These are phyloP conservation scores for Candida qinlingensis DNA, from an alignment of 805 yeast species.

Conservation along the genomic window DNA sequence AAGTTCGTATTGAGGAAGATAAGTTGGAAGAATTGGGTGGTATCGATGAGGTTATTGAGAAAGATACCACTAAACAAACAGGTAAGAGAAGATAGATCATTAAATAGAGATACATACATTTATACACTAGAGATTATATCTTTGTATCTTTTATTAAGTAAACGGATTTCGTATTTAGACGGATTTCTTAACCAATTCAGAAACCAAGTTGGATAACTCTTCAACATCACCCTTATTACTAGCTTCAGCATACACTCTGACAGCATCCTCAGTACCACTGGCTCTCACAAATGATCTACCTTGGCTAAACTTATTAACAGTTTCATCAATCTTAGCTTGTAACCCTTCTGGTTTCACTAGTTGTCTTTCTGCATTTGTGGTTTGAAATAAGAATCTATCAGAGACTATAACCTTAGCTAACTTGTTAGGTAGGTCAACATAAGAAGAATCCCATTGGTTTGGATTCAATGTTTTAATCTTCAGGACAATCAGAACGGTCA, in stretches of 20 bases:
- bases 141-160: background rate
- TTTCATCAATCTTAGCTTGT: slow-evolving; percentile 64
- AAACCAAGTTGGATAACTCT: slow-evolving; percentile 37
- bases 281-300: slow-evolving; percentile 95
- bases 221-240: slow-evolving; percentile 43
- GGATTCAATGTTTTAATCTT: slow-evolving; percentile 54
- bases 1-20: slow-evolving; percentile 82
- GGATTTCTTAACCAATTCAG: slow-evolving; percentile 28
- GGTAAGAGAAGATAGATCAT: slow-evolving; percentile 49
- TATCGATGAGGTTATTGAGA: slow-evolving; percentile 80
- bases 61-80: slow-evolving; percentile 45
- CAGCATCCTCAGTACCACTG: slow-evolving; percentile 97
- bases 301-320: slow-evolving; percentile 46
- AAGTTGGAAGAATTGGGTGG: slow-evolving; percentile 86
- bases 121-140: background rate
- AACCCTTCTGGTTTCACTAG: slow-evolving; percentile 72
- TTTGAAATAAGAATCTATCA: slow-evolving; percentile 72
- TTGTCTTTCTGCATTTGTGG: slow-evolving; percentile 87
- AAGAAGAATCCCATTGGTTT: slow-evolving; percentile 66
- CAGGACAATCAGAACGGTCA: slow-evolving; percentile 67
- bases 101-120: background rate
- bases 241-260: slow-evolving; percentile 92
- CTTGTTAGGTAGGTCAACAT: slow-evolving; percentile 82
- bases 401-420: slow-evolving; percentile 77
- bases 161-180: slow-evolving; percentile 1